Evolutionary conservation across 495 filamentous ascomycete genomes (phyloP), one percentile per base, ranked within the genome.

Genomic region (Xylaria telfairii): DNA sequence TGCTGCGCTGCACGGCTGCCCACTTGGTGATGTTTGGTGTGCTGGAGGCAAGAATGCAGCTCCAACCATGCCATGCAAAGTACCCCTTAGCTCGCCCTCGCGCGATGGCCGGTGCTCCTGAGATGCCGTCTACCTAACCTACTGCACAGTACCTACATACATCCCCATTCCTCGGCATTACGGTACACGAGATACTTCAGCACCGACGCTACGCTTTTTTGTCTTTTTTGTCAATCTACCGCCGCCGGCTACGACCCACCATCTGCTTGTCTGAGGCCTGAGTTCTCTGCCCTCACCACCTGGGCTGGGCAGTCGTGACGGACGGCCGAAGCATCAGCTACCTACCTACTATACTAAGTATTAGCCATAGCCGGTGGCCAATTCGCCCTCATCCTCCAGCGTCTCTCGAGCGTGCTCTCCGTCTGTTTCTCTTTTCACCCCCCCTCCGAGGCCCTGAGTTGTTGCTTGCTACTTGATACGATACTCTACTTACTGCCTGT

Each of bases 221-320:
- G n/a, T n/a, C n/a, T 3, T 37, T 37, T 8, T 4, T 37, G 67
- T 69, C 39, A 62, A 69, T 69, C 67, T 54, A 70, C 60, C 68
- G 60, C 57, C 60, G 61, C 49, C 68, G 68, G 68, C 68, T 57
- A 65, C 61, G 68, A 59, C 60, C 61, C 68, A 70, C 47, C 34
- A 21, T 54, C 44, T 51, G 10, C 19, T 17, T 65, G 54, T 41
- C 67, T 69, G 56, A 68, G 66, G 46, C n/a, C 42, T n/a, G n/a
- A n/a, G n/a, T 47, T 60, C 54, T 67, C 21, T 59, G 49, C 65
- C 65, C 41, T 60, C 53, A 37, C 37, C n/a, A n/a, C n/a, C n/a
- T n/a, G n/a, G n/a, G n/a, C n/a, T n/a, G n/a, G n/a, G n/a, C 65
- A 32, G 37, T 68, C 41, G 53, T 57, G 65, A 59, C 65, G 53